These are phyloP conservation scores for Oryza glumipatula DNA, from an alignment of 176 grass and related monocot genomes.

Conservation along the genomic window DNA sequence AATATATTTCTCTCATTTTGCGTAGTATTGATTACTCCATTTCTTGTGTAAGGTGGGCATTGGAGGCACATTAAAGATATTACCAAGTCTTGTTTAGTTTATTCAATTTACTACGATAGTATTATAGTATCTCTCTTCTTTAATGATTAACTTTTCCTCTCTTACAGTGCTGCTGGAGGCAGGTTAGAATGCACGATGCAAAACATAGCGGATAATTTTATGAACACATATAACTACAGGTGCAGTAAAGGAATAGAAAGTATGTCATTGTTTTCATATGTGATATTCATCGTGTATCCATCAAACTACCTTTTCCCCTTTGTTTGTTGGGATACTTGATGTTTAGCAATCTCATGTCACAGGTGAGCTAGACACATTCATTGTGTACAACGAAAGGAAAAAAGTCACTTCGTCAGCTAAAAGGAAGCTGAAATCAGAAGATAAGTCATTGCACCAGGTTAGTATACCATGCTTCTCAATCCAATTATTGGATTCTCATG, in stretches of 20 bases:
- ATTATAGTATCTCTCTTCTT: conserved; percentile 14
- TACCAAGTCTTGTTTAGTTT: conserved; percentile 5
- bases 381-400: conserved; percentile 98
- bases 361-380: conserved; percentile 87
- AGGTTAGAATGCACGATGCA: conserved; percentile 99
- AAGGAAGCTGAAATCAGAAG: conserved; percentile 87
- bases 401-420: conserved; percentile 96
- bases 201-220: conserved; percentile 91
- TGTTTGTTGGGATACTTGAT: background rate
- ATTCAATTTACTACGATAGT: conserved; percentile 17
- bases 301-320: background rate
- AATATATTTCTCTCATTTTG: background rate
- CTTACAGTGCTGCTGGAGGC: conserved; percentile 71
- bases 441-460: conserved; percentile 90
- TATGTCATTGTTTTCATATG: conserved; percentile 60
- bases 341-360: conserved; percentile 40
- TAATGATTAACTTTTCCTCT: conserved; percentile 14
- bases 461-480: background rate
- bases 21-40: background rate
- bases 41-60: background rate
- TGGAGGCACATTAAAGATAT: background rate
- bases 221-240: conserved; percentile 68
- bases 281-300: conserved; percentile 18
- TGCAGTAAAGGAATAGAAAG: conserved; percentile 83
- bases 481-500: conserved; percentile 23